These are phyloP conservation scores for Barnettozyma pratensis DNA, from an alignment of 805 yeast genomes.

Conservation along the genomic window DNA sequence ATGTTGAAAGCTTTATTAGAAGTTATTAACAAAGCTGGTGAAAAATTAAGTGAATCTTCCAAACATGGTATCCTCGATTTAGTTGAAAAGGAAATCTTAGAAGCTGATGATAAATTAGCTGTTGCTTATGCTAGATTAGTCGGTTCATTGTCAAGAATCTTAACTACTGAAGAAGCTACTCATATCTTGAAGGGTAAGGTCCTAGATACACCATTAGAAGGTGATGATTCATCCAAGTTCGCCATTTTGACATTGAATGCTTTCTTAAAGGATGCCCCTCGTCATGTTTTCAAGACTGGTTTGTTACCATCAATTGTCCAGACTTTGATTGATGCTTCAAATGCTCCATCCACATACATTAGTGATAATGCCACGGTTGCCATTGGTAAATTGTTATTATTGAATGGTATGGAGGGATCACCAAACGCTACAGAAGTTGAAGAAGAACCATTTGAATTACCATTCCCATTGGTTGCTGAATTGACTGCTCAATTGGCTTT, in stretches of 20 bases:
- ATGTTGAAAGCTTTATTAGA: constrained; percentile 82
- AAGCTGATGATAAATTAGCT: constrained; percentile 54
- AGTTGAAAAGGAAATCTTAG: constrained; percentile 64
- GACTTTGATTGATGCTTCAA: constrained; percentile 43
- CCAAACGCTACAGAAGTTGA: constrained; percentile 28
- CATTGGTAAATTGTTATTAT: constrained; percentile 70
- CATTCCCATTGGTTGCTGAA: constrained; percentile 34
- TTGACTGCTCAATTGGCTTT: constrained; percentile 49
- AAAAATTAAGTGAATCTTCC: constrained; percentile 68
- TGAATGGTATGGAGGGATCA: constrained; percentile 37
- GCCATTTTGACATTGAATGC: constrained; percentile 72
- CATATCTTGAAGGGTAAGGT: constrained; percentile 57
- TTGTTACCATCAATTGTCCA: constrained; percentile 43
- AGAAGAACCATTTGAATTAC: constrained; percentile 33
- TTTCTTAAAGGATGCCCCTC: constrained; percentile 73
- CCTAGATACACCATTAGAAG: constrained; percentile 37
- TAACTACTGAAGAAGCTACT: constrained; percentile 59
- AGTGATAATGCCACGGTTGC: constrained; percentile 77
- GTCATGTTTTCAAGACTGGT: constrained; percentile 50
- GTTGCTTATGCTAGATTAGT: constrained; percentile 74
- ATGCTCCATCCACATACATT: constrained; percentile 41
- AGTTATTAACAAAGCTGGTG: constrained; percentile 76
- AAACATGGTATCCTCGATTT: constrained; percentile 62
- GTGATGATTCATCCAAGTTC: constrained; percentile 48
- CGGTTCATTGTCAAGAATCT: constrained; percentile 68